phyloP scores from a whole-genome alignment of 1,284 basidiomycete species.

The Puccinia novopanici region DNA sequence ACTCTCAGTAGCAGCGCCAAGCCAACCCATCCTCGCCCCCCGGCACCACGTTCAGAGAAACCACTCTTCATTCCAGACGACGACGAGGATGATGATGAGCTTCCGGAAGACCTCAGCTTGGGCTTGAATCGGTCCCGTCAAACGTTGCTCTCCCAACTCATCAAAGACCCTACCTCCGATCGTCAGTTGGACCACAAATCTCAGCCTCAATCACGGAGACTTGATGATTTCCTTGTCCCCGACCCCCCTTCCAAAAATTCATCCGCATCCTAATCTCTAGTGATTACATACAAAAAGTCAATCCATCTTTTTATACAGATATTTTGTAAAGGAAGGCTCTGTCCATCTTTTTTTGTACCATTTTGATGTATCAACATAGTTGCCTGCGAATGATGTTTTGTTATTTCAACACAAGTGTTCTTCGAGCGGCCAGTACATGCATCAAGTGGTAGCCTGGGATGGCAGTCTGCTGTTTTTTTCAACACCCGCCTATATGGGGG shows the following conservation, averaged over 20 bases:
- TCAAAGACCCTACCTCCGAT: conserved; percentile 36
- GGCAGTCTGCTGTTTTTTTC: too few species aligned
- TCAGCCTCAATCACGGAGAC: conserved; percentile 24
- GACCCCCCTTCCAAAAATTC: conserved; percentile 15
- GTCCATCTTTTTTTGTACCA: too few species aligned
- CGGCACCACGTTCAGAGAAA: not conserved
- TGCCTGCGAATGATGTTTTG: too few species aligned
- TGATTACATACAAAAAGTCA: not conserved
- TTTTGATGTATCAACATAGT: too few species aligned
- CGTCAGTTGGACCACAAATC: conserved; percentile 38
- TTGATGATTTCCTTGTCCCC: conserved; percentile 27
- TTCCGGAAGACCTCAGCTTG: conserved; percentile 8
- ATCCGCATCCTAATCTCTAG: not conserved
- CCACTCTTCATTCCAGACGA: conserved; percentile 36
- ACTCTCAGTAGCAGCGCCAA: not conserved
- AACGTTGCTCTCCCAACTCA: conserved; percentile 30
- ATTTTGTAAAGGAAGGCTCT: not conserved
- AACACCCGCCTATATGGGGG: too few species aligned
- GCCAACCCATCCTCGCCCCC: not conserved
- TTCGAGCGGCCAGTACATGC: too few species aligned
- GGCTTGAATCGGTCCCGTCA: conserved; percentile 14
- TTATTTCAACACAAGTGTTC: too few species aligned
- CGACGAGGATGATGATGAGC: conserved; percentile 17
- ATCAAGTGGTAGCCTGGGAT: too few species aligned
- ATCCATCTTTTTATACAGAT: not conserved